Conservation (phyloP, 495 filamentous ascomycete species). For the Penicillium alfredii region DNA sequence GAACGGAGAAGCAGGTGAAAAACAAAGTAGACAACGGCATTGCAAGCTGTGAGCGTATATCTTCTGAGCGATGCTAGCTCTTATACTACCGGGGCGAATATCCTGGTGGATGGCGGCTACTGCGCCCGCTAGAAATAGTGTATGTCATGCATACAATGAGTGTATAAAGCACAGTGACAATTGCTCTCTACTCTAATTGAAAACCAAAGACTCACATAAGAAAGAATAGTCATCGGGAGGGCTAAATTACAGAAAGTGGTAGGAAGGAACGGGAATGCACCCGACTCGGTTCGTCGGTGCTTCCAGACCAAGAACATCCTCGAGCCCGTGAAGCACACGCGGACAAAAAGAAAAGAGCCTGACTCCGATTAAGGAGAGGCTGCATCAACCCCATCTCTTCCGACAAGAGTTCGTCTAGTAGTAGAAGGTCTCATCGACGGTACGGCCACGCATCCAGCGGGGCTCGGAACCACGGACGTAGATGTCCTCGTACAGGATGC, state of each 20-base stretch:
- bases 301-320: constrained; percentile 1
- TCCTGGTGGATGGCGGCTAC: too few relatives aligned
- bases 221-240: constrained; percentile 24
- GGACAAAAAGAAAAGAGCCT: too few relatives aligned
- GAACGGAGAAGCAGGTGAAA: constrained; percentile 31
- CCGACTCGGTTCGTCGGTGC: constrained; percentile 6
- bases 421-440: constrained; percentile 91
- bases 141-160: too few relatives aligned
- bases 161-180: constrained; percentile 11
- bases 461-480: constrained; percentile 92
- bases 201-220: constrained; percentile 17
- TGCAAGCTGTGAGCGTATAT: too few relatives aligned
- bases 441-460: constrained; percentile 80
- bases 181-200: constrained; percentile 25
- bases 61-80: too few relatives aligned
- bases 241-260: constrained; percentile 33
- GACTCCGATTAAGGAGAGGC: too few relatives aligned
- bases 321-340: too few relatives aligned
- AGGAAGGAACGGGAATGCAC: constrained; percentile 18
- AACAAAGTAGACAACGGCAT: too few relatives aligned
- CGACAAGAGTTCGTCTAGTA: too few relatives aligned
- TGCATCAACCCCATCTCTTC: too few relatives aligned
- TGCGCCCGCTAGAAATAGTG: too few relatives aligned
- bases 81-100: too few relatives aligned
- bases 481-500: constrained; percentile 93